Evolutionary conservation across 139 green algal genomes (phyloP), one percentile per base, ranked within the genome.

Genomic region (Deuterostichococcus epilithicus): DNA sequence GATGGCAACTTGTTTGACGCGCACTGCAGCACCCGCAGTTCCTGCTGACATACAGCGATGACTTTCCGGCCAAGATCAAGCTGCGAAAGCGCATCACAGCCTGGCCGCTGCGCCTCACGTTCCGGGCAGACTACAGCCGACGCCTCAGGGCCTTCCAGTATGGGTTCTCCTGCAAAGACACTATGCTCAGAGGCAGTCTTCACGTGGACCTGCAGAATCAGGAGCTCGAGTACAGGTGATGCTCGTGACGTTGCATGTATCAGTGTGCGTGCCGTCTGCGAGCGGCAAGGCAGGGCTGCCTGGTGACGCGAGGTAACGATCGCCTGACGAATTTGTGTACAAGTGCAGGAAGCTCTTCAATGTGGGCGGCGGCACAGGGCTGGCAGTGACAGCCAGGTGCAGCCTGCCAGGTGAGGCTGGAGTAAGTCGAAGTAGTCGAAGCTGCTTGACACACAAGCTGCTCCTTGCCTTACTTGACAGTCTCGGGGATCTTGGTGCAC

Each of bases 41-140:
- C 13, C 44, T 52, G 10, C 18, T 85, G 25, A 75, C 78, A 0
- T 84, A 74, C 44, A 33, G 34, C 38, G 68, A 60, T 10, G 18
- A 32, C 36, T 42, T 85, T 1, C 59, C 78, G 25, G 77, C 85
- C 28, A 67, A 70, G 33, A 42, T 86, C 13, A 86, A 85, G 74
- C 44, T 86, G 39, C 72, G 81, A 20, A 86, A 85, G 52, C 72
- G 66, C 2, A 66, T 86, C 5, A 42, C 59, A 6, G 65, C 68
- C 36, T 85, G 70, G 65, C 81, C 81, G 20, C 32, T 86, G 28
- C 34, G 60, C 15, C 73, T 86, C 67, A 82, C 68, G 10, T 68
- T 86, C 26, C 85, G 74, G 32, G 68, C 75, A 35, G 18, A 25
- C 26, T 38, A 30, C 10, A 32, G 58, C 10, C 13, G 52, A 20